These are phyloP conservation scores for Hypocrella siamensis DNA, from an alignment of 2,329 filamentous ascomycete genomes.

Conservation along the genomic window DNA sequence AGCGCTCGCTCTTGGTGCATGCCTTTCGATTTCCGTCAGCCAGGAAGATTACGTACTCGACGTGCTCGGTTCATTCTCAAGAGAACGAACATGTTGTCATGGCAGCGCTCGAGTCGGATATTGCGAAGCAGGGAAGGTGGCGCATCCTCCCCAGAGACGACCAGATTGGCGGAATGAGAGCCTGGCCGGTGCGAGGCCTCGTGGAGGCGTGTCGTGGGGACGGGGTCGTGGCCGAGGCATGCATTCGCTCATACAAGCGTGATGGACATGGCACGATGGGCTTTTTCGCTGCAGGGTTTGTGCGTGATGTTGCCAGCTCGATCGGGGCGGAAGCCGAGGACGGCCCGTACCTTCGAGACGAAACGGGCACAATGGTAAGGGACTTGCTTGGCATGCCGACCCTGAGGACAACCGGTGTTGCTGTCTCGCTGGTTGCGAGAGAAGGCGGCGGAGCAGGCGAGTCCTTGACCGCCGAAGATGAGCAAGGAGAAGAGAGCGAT, in stretches of 20 bases:
- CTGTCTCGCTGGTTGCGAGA: slow-evolving; percentile 10
- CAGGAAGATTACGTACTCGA: slow-evolving; percentile 72
- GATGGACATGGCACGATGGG: slow-evolving; percentile 80
- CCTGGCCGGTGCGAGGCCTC: slow-evolving; percentile 56
- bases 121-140: slow-evolving; percentile 60
- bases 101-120: slow-evolving; percentile 49
- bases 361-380: slow-evolving; percentile 34
- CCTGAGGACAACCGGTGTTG: slow-evolving; percentile 17
- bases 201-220: slow-evolving; percentile 31
- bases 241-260: slow-evolving; percentile 67
- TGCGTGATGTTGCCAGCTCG: slow-evolving; percentile 17
- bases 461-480: slow-evolving; percentile 6
- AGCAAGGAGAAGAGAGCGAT: slow-evolving; percentile 5
- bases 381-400: slow-evolving; percentile 23
- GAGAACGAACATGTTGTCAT: slow-evolving; percentile 84
- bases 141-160: slow-evolving; percentile 52
- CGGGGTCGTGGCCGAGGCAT: slow-evolving; percentile 49
- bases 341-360: slow-evolving; percentile 38
- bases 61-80: slow-evolving; percentile 72
- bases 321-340: slow-evolving; percentile 17
- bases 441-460: slow-evolving; percentile 3
- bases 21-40: slow-evolving; percentile 70
- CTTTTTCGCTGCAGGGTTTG: slow-evolving; percentile 87
- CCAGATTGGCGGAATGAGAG: slow-evolving; percentile 60
- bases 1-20: slow-evolving; percentile 67